These are phyloP conservation scores for Angomonas deanei DNA, from an alignment of 208 protist species.

Conservation along the genomic window DNA sequence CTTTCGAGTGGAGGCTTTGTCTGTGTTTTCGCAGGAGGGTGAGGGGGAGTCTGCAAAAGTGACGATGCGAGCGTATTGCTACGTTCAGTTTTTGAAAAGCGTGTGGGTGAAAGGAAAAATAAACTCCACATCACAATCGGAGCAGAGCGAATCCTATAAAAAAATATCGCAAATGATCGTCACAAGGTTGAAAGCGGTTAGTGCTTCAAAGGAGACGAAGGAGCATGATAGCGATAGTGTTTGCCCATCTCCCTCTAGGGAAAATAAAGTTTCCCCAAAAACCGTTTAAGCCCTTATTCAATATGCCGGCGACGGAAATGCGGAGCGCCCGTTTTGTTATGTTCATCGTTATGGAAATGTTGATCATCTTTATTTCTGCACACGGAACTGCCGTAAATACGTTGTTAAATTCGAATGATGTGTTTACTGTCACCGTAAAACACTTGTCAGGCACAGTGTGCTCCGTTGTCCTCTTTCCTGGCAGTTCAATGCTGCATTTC, in stretches of 20 bases:
- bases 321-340: background rate
- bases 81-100: constrained; percentile 55
- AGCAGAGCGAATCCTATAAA: constrained; percentile 35
- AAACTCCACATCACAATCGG: constrained; percentile 22
- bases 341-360: background rate
- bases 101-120: constrained; percentile 46
- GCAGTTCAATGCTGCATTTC: too few relatives aligned
- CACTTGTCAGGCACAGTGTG: background rate
- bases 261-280: background rate
- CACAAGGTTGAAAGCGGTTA: constrained; percentile 3
- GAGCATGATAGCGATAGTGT: background rate
- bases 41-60: constrained; percentile 13
- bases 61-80: constrained; percentile 29
- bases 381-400: background rate
- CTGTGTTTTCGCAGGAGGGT: constrained; percentile 33
- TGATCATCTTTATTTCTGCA: background rate
- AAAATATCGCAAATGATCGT: constrained; percentile 24
- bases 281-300: background rate
- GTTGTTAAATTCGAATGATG: background rate
- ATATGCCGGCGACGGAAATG: background rate
- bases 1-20: constrained; percentile 46
- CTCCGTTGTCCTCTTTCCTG: too few relatives aligned
- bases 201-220: background rate
- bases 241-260: background rate
- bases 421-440: background rate